Evolutionary conservation across 306 rosid genomes (phyloP), one percentile per base, ranked within the genome.

Genomic region (Cucurbita pepo): DNA sequence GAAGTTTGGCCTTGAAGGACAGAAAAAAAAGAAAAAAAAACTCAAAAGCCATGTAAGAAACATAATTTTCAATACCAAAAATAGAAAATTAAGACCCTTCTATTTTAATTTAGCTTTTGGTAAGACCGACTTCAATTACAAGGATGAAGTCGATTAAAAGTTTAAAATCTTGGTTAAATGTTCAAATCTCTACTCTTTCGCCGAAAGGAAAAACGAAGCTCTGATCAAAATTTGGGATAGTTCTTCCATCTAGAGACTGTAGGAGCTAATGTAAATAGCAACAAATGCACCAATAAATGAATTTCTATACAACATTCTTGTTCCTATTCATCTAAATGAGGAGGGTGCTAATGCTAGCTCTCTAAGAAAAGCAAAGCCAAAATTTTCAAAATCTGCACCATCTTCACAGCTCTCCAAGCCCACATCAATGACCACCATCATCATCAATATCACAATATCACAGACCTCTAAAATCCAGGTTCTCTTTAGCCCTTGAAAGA

Each of bases 201-300:
- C 8, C 66, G 14, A 37, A 61, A n/a, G 50, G 41, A 40, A 40
- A 0, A n/a, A n/a, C 0, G 5, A 7, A 30, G 34, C 34, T 30
- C 34, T 30, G 0, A 54, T 37, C 52, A 71, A 53, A 71, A 71
- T 53, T 71, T 71, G 37, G 44, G 61, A 18, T 53, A 71, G 75
- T 52, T 37, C 52, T 54, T 53, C 37, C 62, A 52, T 34, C 48
- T 36, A 59, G 53, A 10, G 36, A 64, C 10, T 64, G 52, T 41
- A 64, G 71, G 22, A 64, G 15, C 25, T 62, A 62, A 62, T 40
- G 30, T 4, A 62, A n/a, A 25, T 40, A 61, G 45, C 81, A 80
- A 88, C 83, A 82, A 87, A 83, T 78, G 76, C 85, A 89, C 77
- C 81, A 88, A 88, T 83, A 76, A 90, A 90, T 75, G 87, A 88